Evolutionary conservation across 2,329 filamentous ascomycete genomes (phyloP), one percentile per base, ranked within the genome.

Genomic region (Akanthomyces dipterigenus): DNA sequence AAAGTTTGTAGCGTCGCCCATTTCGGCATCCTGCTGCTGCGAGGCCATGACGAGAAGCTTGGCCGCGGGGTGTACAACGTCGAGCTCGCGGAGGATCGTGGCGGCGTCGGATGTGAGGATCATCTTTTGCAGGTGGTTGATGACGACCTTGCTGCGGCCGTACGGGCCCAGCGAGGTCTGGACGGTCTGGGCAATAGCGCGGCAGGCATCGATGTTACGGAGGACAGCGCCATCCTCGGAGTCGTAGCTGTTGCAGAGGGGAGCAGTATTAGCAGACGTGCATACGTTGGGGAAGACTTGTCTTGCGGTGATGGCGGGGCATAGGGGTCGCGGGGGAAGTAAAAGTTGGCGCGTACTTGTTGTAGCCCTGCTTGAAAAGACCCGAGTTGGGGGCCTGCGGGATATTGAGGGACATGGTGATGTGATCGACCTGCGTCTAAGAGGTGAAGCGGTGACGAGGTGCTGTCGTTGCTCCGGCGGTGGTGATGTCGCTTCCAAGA

Each of bases 51-150:
- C 95, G 59, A 99, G 81, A 66, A 99, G 83, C 80, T 99, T 99
- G 56, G 95, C 96, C 62, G 95, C 95, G 65, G 96, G 95, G 80
- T 99, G 95, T 61, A 99, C 93, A 65, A 99, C 95, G 72, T 99
- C 95, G 75, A 99, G 87, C 80, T 99, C 96, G 72, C 92, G 89
- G 69, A 99, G 84, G 73, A 99, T 99, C 48, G 95, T 98, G 67
- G 95, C 95, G 66, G 95, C 95, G 73, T 99, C 95, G 64, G 93
- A 98, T 69, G 96, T 99, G 66, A 99, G 83, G 70, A 97, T 96
- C 95, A 99, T 97, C 84, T 99, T 99, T 77, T 96, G 91, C 65
- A 99, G 84, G 80, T 99, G 96, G 82, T 99, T 99, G 83, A 99
- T 98, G 80, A 99, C 91, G 73, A 99, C 93, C 82, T 99, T 99